These are phyloP conservation scores for Casaregolazyma lundiana DNA, from an alignment of 1,139 yeast genomes.

Conservation along the genomic window DNA sequence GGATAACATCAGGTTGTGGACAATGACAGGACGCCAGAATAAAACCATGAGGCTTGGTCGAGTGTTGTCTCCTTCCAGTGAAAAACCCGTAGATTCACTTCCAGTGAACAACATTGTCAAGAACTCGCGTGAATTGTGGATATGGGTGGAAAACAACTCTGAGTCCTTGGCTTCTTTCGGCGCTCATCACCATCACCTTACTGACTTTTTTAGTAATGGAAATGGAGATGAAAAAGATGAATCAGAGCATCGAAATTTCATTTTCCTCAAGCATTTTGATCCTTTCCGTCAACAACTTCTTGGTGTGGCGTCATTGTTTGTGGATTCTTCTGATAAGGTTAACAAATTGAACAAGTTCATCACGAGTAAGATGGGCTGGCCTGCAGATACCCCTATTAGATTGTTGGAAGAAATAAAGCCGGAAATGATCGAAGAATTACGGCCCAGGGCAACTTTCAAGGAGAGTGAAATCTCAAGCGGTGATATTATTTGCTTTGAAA, in stretches of 20 bases:
- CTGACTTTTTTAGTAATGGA: constrained; percentile 8
- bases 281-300: constrained; percentile 46
- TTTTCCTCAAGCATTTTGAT: constrained; percentile 73
- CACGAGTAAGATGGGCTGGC: constrained; percentile 44
- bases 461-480: constrained; percentile 70
- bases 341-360: constrained; percentile 43
- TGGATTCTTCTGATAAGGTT: constrained; percentile 48
- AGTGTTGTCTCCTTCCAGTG: constrained; percentile 38
- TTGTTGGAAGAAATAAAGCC: constrained; percentile 72
- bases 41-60: constrained; percentile 64
- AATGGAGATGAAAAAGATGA: constrained; percentile 3
- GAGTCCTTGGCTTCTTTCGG: constrained; percentile 26
- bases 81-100: constrained; percentile 42
- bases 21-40: constrained; percentile 66
- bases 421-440: constrained; percentile 51
- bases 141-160: constrained; percentile 41
- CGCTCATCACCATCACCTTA: constrained; percentile 5
- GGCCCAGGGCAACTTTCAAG: constrained; percentile 44
- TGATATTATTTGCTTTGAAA: constrained; percentile 67
- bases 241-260: constrained; percentile 35
- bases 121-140: constrained; percentile 34
- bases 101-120: constrained; percentile 25
- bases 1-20: constrained; percentile 53
- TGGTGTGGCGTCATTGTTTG: constrained; percentile 62
- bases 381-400: constrained; percentile 38